Evolutionary conservation across 352 stramenopile species (phyloP), one percentile per base, ranked within the genome.

Genomic region (Thraustochytrium striatum): DNA sequence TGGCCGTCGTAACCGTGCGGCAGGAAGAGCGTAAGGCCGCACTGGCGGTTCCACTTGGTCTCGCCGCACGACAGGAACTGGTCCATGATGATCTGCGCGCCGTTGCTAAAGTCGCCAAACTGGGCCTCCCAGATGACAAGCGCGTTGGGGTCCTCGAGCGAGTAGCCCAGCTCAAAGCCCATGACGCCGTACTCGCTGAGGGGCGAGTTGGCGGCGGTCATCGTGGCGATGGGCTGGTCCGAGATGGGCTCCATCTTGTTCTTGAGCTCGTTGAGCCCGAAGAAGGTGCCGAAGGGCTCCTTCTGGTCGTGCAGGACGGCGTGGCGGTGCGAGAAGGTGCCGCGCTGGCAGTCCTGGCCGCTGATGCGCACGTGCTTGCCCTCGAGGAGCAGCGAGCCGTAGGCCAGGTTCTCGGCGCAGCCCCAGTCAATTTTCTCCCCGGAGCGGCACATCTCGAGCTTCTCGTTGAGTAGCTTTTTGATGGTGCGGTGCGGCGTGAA

Each of bases 81-180:
- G 87, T 98, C 95, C 69, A 98, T 95, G 85, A 98, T 96, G 70
- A 97, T 92, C 86, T 98, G 95, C 32, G 94, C 94, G 61, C 93
- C 92, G 84, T 98, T 98, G 28, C 89, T 88, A 83, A 98, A 98
- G 84, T 98, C 95, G 57, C 95, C 94, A 82, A 98, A 98, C 83
- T 98, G 95, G 36, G 94, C 94, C 85, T 98, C 94, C 96, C 96
- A 99, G 57, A 97, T 87, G 65, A 97, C 86, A 30, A 98, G 85
- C 21, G 91, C 89, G 82, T 98, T 98, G 25, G 94, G 94, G 84
- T 97, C 97, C 84, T 99, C 94, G 21, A 98, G 84, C 61, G 87
- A 95, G 83, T 93, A 93, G 57, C 94, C 95, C 39, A 96, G 86
- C 87, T 98, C 95, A 85, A 98, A 98, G 39, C 93, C 91, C 50